Base-by-base conservation (phyloP, 768 basidiomycete genomes). In the Tubosaeta sp. region DNA sequence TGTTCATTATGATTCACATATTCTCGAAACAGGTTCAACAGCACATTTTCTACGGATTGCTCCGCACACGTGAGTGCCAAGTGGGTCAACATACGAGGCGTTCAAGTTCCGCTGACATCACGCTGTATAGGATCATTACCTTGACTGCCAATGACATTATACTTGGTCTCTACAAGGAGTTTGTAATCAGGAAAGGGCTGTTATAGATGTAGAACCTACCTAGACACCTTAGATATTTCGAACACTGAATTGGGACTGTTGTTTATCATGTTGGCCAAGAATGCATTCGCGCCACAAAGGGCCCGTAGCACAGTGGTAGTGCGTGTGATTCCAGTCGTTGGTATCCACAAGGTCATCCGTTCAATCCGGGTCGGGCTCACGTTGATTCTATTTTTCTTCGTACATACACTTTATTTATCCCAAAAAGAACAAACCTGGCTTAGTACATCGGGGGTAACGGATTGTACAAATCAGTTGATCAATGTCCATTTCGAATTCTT, bases 41-140 rank as follows among this genome's bases (percentile, higher is more conserved):
- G 94, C 95, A 3, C 95, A 97, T 68, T 90, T 96, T 70, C 63
- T 94, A 59, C 81, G 94, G 32, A 95, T 95, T 63, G 89, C 88
- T 14, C 94, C 93, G 29, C 91, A 94, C 68, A 94, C 94, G 86
- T 88, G 62, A 70, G 83, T 66, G 22, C n/a, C n/a, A n/a, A n/a
- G n/a, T n/a, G n/a, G n/a, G n/a, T 60, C 6, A 29, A 9, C 18
- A 13, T n/a, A n/a, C 10, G 6, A 2, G 9, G n/a, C 21, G 14
- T 25, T 27, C 6, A 25, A 41, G 38, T 41, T 25, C 39, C 55
- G 10, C 51, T 58, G 18, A 53, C 35, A 16, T 11, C 14, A 49
- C 35, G 30, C 36, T 18, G 21, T 30, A 30, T 58, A 93, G 89
- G 44, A 91, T 97, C 57, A 81, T 96, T 53, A 97, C 94, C 1